These are phyloP conservation scores for Ophiostoma piceae DNA, from an alignment of 2,329 filamentous ascomycete genomes.

Conservation along the genomic window DNA sequence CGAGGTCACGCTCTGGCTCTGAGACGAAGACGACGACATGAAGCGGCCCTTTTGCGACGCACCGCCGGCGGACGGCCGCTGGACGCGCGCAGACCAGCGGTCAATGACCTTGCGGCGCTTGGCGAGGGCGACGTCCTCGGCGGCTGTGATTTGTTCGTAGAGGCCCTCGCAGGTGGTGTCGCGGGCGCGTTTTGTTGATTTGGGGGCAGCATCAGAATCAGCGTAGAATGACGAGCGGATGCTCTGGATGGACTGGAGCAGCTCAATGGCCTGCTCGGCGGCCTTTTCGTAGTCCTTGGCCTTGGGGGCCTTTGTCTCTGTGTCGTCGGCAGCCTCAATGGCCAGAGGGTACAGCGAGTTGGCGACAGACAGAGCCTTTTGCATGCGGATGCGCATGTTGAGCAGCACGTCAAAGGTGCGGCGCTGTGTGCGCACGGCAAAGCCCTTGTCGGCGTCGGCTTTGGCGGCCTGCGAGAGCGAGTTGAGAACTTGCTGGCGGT, in stretches of 20 bases:
- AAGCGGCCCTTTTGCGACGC: constrained; percentile 49
- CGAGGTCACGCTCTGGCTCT: constrained; percentile 57
- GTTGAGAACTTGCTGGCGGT: constrained; percentile 61
- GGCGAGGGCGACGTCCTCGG: constrained; percentile 55
- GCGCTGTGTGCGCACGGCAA: constrained; percentile 79
- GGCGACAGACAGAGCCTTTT: constrained; percentile 78
- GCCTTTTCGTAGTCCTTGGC: constrained; percentile 64
- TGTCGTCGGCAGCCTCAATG: constrained; percentile 39
- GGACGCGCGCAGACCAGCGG: constrained; percentile 84
- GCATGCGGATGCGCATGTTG: constrained; percentile 84
- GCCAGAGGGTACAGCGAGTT: constrained; percentile 62
- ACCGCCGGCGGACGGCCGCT: constrained; percentile 44
- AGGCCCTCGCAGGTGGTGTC: constrained; percentile 53
- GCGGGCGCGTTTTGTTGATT: constrained; percentile 33
- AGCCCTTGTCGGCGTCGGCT: constrained; percentile 76
- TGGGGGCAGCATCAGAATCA: constrained; percentile 32
- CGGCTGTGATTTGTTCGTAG: constrained; percentile 64
- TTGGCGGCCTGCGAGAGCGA: constrained; percentile 60
- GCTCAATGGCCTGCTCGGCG: constrained; percentile 55
- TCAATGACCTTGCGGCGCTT: constrained; percentile 70
- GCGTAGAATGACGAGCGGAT: constrained; percentile 58
- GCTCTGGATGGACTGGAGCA: constrained; percentile 75
- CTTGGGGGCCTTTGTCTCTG: constrained; percentile 31
- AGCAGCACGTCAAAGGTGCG: constrained; percentile 82
- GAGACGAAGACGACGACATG: constrained; percentile 37